Evolutionary conservation across 208 protist genomes (phyloP).

Genomic region (Angomonas deanei): DNA sequence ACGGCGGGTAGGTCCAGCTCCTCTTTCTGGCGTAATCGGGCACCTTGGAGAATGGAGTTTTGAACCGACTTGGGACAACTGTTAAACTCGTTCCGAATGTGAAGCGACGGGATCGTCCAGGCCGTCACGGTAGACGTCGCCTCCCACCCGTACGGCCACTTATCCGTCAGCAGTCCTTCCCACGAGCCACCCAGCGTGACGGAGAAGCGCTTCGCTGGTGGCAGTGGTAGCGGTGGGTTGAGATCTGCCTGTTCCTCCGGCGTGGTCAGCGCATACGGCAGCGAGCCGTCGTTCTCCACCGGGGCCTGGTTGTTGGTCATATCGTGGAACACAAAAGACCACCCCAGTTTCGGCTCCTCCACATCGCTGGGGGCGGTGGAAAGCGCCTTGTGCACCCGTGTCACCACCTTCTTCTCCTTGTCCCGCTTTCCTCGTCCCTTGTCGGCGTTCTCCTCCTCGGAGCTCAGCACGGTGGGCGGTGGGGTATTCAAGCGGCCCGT

Average conservation of each 20-base stretch:
- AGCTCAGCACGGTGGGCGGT: conserved; percentile 6
- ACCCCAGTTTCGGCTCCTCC: conserved; percentile 1
- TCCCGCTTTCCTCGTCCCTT: neutral
- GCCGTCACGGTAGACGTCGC: conserved; percentile 64
- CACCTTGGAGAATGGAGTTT: conserved; percentile 42
- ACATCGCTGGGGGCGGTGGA: neutral
- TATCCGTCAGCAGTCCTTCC: conserved; percentile 80
- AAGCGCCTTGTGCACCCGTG: neutral
- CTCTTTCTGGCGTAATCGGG: conserved; percentile 54
- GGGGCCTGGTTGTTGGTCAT: neutral
- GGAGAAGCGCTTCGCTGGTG: conserved; percentile 43
- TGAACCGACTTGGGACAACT: conserved; percentile 46
- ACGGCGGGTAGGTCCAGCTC: conserved; percentile 50
- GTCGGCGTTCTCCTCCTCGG: neutral
- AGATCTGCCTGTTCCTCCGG: conserved; percentile 76
- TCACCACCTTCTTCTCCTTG: neutral
- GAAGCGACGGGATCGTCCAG: conserved; percentile 70
- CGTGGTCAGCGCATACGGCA: conserved; percentile 4
- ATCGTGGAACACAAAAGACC: conserved; percentile 1
- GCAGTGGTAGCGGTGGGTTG: conserved; percentile 59
- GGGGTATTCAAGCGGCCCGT: conserved; percentile 32
- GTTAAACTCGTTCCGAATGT: conserved; percentile 75
- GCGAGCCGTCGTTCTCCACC: neutral
- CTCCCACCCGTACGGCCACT: conserved; percentile 87
- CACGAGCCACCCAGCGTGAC: conserved; percentile 67